Percentiles rank a stretch among this genome's conserved stretches.
Conservation (phyloP, 2,329 filamentous ascomycete genomes). For the Aotearoamyces nothofagi region DNA sequence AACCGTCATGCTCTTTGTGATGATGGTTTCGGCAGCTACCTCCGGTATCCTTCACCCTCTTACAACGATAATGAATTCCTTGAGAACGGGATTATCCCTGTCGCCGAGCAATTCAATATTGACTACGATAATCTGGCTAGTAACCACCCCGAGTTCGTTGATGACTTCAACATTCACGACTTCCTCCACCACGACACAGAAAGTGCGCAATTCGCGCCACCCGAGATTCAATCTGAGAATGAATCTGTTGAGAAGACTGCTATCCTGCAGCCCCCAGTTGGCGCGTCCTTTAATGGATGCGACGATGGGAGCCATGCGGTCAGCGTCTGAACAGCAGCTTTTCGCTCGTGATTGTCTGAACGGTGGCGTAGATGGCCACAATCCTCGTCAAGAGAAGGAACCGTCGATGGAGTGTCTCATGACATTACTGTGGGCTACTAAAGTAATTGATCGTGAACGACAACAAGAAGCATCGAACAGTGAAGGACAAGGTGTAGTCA, state of each 20-base stretch:
- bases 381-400: constrained; percentile 10
- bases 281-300: constrained; percentile 60
- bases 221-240: constrained; percentile 5
- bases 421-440: constrained; percentile 19
- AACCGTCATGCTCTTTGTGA: constrained; percentile 44
- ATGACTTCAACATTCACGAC: constrained; percentile 36
- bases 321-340: constrained; percentile 37
- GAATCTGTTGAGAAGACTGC: constrained; percentile 29
- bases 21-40: constrained; percentile 55
- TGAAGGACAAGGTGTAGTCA: constrained; percentile 10
- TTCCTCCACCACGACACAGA: constrained; percentile 33
- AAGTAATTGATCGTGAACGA: constrained; percentile 14
- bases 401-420: constrained; percentile 17
- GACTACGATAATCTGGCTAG: constrained; percentile 52
- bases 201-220: constrained; percentile 4
- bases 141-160: constrained; percentile 35
- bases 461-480: constrained; percentile 9
- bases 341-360: constrained; percentile 15
- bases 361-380: constrained; percentile 11
- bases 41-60: constrained; percentile 53
- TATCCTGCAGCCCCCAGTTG: constrained; percentile 60
- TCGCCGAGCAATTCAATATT: constrained; percentile 50
- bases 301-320: constrained; percentile 61
- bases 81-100: constrained; percentile 64
- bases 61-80: constrained; percentile 60